Evolutionary conservation across 257 asterid genomes (phyloP).

Genomic region (Mitragyna speciosa): DNA sequence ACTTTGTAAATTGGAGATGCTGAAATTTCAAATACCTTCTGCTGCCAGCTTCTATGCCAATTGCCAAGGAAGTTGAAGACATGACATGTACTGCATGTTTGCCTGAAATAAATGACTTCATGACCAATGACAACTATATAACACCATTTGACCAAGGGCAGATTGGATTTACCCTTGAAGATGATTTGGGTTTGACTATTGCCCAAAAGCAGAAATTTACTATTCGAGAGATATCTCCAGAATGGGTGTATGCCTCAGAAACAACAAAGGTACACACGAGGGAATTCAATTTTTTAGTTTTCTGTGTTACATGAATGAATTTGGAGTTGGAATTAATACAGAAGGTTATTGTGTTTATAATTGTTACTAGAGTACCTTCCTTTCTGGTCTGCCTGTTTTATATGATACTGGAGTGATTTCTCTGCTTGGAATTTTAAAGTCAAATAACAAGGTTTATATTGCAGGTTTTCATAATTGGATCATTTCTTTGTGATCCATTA

Average conservation of each 20-base stretch:
- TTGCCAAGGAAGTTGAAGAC: slow-evolving; percentile 42
- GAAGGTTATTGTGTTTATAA: not conserved
- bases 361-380: slow-evolving; percentile 4
- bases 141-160: slow-evolving; percentile 57
- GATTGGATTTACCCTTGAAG: slow-evolving; percentile 47
- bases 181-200: slow-evolving; percentile 47
- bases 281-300: slow-evolving; percentile 6
- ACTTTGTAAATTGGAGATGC: slow-evolving; percentile 15
- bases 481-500: slow-evolving; percentile 69
- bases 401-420: slow-evolving; percentile 1
- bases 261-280: slow-evolving; percentile 61
- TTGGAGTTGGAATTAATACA: not conserved
- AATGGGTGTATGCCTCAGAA: slow-evolving; percentile 88
- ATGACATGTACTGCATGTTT: slow-evolving; percentile 38
- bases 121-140: slow-evolving; percentile 32
- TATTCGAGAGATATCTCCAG: slow-evolving; percentile 80
- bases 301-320: not conserved
- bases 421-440: slow-evolving; percentile 19
- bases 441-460: slow-evolving; percentile 20
- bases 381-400: not conserved
- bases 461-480: slow-evolving; percentile 83
- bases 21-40: slow-evolving; percentile 24
- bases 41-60: slow-evolving; percentile 42
- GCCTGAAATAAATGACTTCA: slow-evolving; percentile 37
- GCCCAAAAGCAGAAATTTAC: slow-evolving; percentile 75